Base-by-base conservation (phyloP, 2,329 filamentous ascomycete species). In the Beauveria medogensis region DNA sequence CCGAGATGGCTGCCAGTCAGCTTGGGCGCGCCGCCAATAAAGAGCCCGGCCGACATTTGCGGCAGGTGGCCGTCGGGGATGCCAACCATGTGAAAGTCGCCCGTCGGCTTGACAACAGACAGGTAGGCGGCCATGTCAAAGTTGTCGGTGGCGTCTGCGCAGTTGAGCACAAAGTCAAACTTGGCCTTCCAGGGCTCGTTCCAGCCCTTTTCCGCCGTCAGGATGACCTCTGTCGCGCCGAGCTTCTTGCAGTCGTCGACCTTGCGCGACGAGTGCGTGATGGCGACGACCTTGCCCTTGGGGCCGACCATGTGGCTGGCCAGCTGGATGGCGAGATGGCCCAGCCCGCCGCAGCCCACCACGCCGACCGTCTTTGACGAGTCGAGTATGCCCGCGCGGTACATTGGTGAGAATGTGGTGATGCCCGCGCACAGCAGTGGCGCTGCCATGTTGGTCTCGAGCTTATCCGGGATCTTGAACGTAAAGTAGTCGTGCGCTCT, bases 341-440 rank as follows among this genome's bases (percentile, higher is more conserved):
- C 89, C 0, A 92, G 73, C 0, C 89, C 89, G 7, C 89, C 89
- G 14, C 92, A 78, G 7, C 89, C 89, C 14, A 91, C 77, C 58
- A 93, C 82, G 0, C 85, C 89, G 0, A 93, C 87, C 34, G 4
- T 74, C 79, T 71, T 89, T 90, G 5, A 89, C 89, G 0, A 87
- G 86, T 0, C 89, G 89, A 40, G 34, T 5, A 84, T 80, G 1
- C 83, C 84, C 41, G 89, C 85, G 30, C 86, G 80, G 55, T 81
- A 80, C 18, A 94, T 73, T 0, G 90, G 90, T 5, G 82, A 82
- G 69, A 83, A 94, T 0, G 87, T 82, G 0, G 90, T 94, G 57
- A 93, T 80, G 1, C 91, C 90, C 1, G 85, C 90, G 69, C 90
- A 93, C 30, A 93, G 79, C 77, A 94, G 85, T 1, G 90, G 89